phyloP scores from a whole-genome alignment of 2,329 filamentous ascomycete genomes.

The Thielaviopsis ethacetica region DNA sequence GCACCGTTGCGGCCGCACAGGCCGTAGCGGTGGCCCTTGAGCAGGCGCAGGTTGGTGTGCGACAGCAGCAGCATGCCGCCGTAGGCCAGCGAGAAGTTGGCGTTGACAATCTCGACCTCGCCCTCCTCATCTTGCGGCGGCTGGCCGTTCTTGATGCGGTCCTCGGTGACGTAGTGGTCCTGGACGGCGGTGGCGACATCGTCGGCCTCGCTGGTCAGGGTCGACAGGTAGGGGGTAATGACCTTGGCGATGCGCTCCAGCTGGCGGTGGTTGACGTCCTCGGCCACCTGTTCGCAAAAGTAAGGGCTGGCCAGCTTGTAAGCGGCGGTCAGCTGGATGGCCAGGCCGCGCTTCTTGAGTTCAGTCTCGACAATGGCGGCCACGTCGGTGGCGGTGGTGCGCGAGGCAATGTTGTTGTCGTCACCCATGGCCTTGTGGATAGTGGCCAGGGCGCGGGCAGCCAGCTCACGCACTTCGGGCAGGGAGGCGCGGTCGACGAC shows the following conservation, averaged over 20 bases:
- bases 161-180: conserved; percentile 63
- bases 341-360: conserved; percentile 51
- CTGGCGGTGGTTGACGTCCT: conserved; percentile 73
- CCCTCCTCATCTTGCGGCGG: conserved; percentile 79
- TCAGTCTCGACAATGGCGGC: conserved; percentile 57
- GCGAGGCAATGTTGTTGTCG: conserved; percentile 47
- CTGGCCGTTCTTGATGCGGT: conserved; percentile 71
- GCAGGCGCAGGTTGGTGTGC: conserved; percentile 82
- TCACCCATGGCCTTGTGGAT: conserved; percentile 88
- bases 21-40: conserved; percentile 95
- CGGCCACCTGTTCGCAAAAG: conserved; percentile 68
- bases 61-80: conserved; percentile 94
- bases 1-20: conserved; percentile 94
- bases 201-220: conserved; percentile 46
- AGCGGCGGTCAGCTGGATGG: conserved; percentile 37
- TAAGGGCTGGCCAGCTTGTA: conserved; percentile 49
- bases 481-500: conserved; percentile 80
- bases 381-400: conserved; percentile 57
- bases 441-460: conserved; percentile 62
- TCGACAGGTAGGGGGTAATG: conserved; percentile 59
- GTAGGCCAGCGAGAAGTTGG: conserved; percentile 92
- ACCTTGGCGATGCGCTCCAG: conserved; percentile 53
- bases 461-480: conserved; percentile 86
- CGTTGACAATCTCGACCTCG: conserved; percentile 92
- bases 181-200: conserved; percentile 60